A percentile compares a stretch with the other conserved stretches of the same genome.
phyloP scores from a whole-genome alignment of 75 land plant species.

The Azolla pinnata region DNA sequence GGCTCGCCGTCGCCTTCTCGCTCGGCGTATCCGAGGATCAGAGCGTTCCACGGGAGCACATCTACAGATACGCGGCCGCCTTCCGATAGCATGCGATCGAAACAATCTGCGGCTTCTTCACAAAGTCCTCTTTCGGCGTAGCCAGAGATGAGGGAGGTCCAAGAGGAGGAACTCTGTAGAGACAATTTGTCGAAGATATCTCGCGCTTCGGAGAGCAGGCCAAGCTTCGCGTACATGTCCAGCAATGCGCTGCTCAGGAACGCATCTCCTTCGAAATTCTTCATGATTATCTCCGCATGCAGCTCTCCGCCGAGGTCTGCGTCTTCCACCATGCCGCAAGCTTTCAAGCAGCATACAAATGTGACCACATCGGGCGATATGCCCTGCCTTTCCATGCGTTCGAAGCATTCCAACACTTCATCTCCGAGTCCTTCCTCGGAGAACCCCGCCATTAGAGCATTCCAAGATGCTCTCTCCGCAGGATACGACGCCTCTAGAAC shows the following conservation, averaged over 20 bases:
- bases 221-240: conserved; percentile 41
- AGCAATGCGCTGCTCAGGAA: conserved; percentile 18
- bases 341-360: conserved; percentile 15
- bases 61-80: conserved; percentile 12
- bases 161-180: conserved; percentile 18
- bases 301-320: conserved; percentile 21
- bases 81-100: conserved; percentile 1
- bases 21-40: conserved; percentile 14
- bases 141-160: conserved; percentile 38
- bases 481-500: conserved; percentile 34
- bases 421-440: conserved; percentile 1
- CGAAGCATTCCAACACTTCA: conserved; percentile 21
- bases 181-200: conserved; percentile 21
- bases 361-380: conserved; percentile 19
- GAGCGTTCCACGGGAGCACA: conserved; percentile 10
- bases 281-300: conserved; percentile 23
- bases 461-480: conserved; percentile 52
- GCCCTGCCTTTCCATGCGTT: conserved; percentile 19
- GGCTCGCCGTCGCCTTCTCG: conserved; percentile 4
- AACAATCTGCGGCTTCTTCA: conserved; percentile 12
- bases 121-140: conserved; percentile 22
- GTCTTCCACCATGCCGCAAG: conserved; percentile 17
- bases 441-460: conserved; percentile 23
- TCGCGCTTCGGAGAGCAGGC: conserved; percentile 19
- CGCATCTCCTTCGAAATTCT: conserved; percentile 10